Percentiles rank a stretch among this genome's conserved stretches.
phyloP scores from a whole-genome alignment of 2,329 filamentous ascomycete species.

The Mollisiaceae sp. region DNA sequence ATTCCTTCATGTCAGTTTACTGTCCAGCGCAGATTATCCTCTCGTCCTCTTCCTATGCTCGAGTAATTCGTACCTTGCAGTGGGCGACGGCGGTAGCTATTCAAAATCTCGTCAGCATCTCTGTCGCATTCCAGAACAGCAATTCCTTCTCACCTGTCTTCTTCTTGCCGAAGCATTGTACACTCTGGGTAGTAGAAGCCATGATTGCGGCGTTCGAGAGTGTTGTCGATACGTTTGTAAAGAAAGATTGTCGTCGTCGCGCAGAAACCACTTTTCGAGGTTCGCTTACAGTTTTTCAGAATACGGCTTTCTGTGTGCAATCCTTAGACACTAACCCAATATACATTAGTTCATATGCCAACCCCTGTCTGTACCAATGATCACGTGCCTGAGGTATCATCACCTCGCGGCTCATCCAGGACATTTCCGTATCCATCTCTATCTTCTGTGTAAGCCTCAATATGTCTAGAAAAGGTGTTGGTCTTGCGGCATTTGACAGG shows the following conservation, averaged over 20 bases:
- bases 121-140: conserved; percentile 18
- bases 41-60: conserved; percentile 12
- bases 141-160: conserved; percentile 57
- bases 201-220: conserved; percentile 35
- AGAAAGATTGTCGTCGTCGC: conserved; percentile 20
- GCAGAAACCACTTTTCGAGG: conserved; percentile 9
- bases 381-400: conserved; percentile 9
- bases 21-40: conserved; percentile 12
- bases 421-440: not conserved
- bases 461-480: conserved; percentile 82
- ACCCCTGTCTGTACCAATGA: conserved; percentile 8
- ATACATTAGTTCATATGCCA: not conserved
- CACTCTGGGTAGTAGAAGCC: conserved; percentile 75
- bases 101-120: conserved; percentile 44
- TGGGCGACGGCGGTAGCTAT: conserved; percentile 74
- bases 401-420: not conserved
- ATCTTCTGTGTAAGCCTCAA: conserved; percentile 15
- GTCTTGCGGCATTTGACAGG: conserved; percentile 88
- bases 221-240: conserved; percentile 14
- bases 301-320: conserved; percentile 2
- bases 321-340: not conserved
- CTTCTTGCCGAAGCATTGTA: conserved; percentile 99
- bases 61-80: conserved; percentile 67
- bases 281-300: conserved; percentile 19
- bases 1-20: conserved; percentile 40